These are phyloP conservation scores for Cicer yamashitae DNA, from an alignment of 306 rosid genomes.

Conservation along the genomic window DNA sequence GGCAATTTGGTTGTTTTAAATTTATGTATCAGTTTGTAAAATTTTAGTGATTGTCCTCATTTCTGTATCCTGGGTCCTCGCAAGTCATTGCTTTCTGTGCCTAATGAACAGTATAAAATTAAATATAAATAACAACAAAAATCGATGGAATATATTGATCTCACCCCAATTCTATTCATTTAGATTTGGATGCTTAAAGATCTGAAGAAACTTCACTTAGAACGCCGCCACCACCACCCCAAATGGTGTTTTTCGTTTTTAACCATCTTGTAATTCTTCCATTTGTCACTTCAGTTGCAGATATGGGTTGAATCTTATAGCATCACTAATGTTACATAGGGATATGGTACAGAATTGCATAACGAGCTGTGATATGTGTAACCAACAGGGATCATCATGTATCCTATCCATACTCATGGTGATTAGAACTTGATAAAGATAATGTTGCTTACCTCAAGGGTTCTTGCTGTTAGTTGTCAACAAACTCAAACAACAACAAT, in stretches of 20 bases:
- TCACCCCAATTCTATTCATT: neutral
- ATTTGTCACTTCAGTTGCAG: neutral
- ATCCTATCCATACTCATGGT: neutral
- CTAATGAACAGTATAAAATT: too few species aligned
- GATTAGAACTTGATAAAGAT: neutral
- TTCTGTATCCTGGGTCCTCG: too few species aligned
- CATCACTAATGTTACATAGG: too few species aligned
- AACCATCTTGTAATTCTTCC: neutral
- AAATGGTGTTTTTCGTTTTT: neutral
- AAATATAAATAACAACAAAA: too few species aligned
- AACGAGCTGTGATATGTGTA: neutral
- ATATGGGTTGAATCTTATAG: neutral
- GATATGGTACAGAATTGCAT: neutral
- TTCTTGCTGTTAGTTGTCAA: neutral
- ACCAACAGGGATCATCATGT: neutral
- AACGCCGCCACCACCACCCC: neutral
- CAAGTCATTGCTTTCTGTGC: too few species aligned
- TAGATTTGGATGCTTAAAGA: neutral
- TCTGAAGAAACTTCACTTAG: neutral
- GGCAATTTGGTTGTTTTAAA: conserved; percentile 18
- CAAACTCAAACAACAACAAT: neutral
- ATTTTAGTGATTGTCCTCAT: too few species aligned
- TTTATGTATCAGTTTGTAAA: too few species aligned
- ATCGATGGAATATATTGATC: neutral
- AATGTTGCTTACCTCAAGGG: neutral